phyloP scores from a whole-genome alignment of 495 filamentous ascomycete species.

The Hypoxylon intermedium region DNA sequence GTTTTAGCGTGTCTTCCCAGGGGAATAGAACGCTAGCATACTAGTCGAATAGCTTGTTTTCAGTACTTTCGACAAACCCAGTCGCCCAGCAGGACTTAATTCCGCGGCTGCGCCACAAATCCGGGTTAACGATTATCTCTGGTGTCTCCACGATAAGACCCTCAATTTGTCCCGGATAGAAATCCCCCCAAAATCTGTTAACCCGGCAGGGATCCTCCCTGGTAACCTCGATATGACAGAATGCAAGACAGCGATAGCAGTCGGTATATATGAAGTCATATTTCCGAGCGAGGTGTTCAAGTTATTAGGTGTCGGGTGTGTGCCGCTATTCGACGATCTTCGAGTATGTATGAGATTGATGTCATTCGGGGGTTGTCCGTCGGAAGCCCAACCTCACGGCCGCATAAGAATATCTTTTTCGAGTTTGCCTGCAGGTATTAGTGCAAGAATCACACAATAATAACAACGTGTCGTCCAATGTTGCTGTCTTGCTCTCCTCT shows the following conservation, averaged over 20 bases:
- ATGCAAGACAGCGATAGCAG: slow-evolving; percentile 1
- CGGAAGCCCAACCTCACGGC: neutral
- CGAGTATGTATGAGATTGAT: slow-evolving; percentile 18
- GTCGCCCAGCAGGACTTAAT: too few species aligned
- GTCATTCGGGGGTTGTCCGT: slow-evolving; percentile 21
- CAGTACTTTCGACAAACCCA: too few species aligned
- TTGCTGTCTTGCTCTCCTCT: slow-evolving; percentile 8
- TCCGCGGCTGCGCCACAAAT: too few species aligned
- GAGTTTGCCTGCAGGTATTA: neutral
- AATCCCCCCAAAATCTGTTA: slow-evolving; percentile 11
- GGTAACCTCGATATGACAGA: slow-evolving; percentile 10
- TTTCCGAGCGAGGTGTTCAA: neutral
- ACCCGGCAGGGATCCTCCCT: neutral
- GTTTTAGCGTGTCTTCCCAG: neutral
- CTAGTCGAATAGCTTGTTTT: too few species aligned
- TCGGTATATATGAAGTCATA: slow-evolving; percentile 33
- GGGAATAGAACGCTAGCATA: too few species aligned
- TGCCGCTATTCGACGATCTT: slow-evolving; percentile 30
- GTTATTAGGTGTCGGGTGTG: too few species aligned
- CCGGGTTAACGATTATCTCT: too few species aligned
- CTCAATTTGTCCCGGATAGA: slow-evolving; percentile 7
- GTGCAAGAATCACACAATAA: slow-evolving; percentile 3
- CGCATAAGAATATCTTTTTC: neutral
- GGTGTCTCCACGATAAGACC: neutral
- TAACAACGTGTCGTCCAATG: slow-evolving; percentile 21